phyloP scores from a whole-genome alignment of 202 grass and related monocot species.

The Hordeum pubiflorum region DNA sequence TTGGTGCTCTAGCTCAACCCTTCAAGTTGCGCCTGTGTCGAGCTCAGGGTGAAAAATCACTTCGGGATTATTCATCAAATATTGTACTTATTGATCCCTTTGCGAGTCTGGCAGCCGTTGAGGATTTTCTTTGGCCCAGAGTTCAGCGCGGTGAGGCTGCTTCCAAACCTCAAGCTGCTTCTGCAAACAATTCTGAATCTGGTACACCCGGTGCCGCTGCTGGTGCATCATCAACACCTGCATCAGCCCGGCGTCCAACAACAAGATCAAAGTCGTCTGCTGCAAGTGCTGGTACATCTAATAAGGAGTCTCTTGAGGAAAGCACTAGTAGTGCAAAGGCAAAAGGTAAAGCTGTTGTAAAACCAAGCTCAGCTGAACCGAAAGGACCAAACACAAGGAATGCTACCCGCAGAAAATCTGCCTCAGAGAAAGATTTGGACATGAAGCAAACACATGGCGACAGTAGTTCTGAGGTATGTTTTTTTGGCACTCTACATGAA shows the following conservation, averaged over 20 bases:
- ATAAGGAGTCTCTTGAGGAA: slow-evolving; percentile 47
- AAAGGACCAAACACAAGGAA: slow-evolving; percentile 77
- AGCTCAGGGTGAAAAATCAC: slow-evolving; percentile 85
- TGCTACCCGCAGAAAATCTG: slow-evolving; percentile 46
- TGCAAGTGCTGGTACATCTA: slow-evolving; percentile 38
- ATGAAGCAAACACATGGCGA: slow-evolving; percentile 49
- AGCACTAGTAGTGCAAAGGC: slow-evolving; percentile 53
- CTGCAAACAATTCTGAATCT: slow-evolving; percentile 70
- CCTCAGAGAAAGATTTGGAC: slow-evolving; percentile 68
- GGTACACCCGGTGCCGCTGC: slow-evolving; percentile 25
- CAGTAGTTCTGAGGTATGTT: slow-evolving; percentile 78
- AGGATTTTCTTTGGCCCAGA: slow-evolving; percentile 93
- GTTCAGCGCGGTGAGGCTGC: slow-evolving; percentile 67
- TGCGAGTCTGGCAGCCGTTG: slow-evolving; percentile 71
- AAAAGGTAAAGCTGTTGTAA: slow-evolving; percentile 81
- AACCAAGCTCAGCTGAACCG: slow-evolving; percentile 46
- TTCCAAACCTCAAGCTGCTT: slow-evolving; percentile 32
- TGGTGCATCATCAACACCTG: slow-evolving; percentile 43
- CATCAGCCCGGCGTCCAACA: slow-evolving; percentile 40
- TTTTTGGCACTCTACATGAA: not conserved
- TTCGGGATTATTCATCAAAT: slow-evolving; percentile 94
- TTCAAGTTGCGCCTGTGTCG: slow-evolving; percentile 80
- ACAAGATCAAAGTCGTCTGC: slow-evolving; percentile 82
- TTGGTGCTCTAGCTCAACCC: slow-evolving; percentile 75
- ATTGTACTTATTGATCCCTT: slow-evolving; percentile 88